Evolutionary conservation across 129 eudicot species (phyloP).

Genomic region (Artemisia annua): DNA sequence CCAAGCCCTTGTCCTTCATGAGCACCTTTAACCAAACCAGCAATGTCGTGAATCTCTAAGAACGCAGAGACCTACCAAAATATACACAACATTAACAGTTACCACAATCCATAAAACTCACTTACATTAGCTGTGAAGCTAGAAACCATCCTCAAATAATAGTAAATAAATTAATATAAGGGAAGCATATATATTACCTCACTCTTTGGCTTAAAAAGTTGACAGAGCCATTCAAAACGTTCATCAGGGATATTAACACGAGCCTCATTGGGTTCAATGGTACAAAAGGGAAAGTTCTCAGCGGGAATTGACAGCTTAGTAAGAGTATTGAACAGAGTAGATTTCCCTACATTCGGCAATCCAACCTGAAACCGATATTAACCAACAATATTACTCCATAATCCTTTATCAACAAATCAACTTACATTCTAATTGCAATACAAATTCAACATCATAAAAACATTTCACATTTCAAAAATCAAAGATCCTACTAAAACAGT

Average conservation of each 20-base stretch:
- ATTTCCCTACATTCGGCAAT: slow-evolving; percentile 97
- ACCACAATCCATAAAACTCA: not conserved
- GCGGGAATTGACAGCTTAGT: slow-evolving; percentile 97
- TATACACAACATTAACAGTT: too few relatives aligned
- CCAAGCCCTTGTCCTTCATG: slow-evolving; percentile 99
- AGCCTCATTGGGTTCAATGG: slow-evolving; percentile 99
- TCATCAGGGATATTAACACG: slow-evolving; percentile 97
- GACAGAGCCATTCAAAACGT: slow-evolving; percentile 96
- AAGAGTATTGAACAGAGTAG: slow-evolving; percentile 94
- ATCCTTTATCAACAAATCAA: not conserved
- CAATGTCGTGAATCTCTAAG: slow-evolving; percentile 97
- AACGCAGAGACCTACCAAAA: slow-evolving; percentile 80
- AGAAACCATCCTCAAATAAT: not conserved
- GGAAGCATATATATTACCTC: slow-evolving; percentile 50
- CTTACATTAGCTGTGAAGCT: not conserved
- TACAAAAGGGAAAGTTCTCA: slow-evolving; percentile 96
- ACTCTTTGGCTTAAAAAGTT: slow-evolving; percentile 86
- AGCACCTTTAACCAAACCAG: slow-evolving; percentile 98
- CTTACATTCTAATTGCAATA: not conserved
- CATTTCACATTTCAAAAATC: not conserved
- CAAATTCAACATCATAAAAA: not conserved
- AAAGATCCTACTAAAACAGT: not conserved
- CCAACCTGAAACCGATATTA: slow-evolving; percentile 65
- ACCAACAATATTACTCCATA: not conserved
- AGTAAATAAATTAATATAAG: not conserved